Base-by-base conservation (phyloP, 306 rosid species). In the Acmispon strigosus region DNA sequence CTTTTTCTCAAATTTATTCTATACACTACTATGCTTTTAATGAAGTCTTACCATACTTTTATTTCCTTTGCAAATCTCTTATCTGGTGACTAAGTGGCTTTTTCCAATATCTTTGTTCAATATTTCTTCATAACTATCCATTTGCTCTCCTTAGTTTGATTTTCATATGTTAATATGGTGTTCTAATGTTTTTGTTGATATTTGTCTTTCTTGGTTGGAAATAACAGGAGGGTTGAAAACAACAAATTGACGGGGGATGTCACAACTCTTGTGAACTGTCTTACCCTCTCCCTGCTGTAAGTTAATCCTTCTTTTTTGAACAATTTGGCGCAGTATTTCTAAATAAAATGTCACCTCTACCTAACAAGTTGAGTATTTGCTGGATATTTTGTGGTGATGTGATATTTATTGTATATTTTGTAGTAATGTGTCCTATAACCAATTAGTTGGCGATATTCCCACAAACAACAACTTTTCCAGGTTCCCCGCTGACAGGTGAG, bases 351-450 rank as follows among this genome's bases (percentile, higher is more conserved):
- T 17, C 42, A 5, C 52, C 24, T 67, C 49, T 10, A 49, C 44
- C 52, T 60, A n/a, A 24, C 2, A 16, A 71, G 16, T 56, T 54
- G 70, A 49, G 41, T 24, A 67, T 72, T 66, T 20, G 20, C 48
- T 8, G 51, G 34, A 70, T 68, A 62, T 36, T 52, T 60, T 82
- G 74, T 81, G 91, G 97, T 52, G 89, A 95, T 73, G 96, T 95
- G 34, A 32, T 24, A 71, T 77, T 66, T 20, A 16, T 53, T 8
- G 45, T 41, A 70, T 68, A 62, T 36, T 52, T 64, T 82, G 74
- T 81, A 95, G 99, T 52, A 91, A 95, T 73, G 96, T 95, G 34
- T 95, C 99, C 22, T 89, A 86, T 48, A 95, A 95, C 87, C 74
- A 85, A 29, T 76, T 95, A 32, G 90, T 27, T n/a, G 99, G 99